Evolutionary conservation across 768 basidiomycete genomes (phyloP).

Genomic region (Boletus huronensis): DNA sequence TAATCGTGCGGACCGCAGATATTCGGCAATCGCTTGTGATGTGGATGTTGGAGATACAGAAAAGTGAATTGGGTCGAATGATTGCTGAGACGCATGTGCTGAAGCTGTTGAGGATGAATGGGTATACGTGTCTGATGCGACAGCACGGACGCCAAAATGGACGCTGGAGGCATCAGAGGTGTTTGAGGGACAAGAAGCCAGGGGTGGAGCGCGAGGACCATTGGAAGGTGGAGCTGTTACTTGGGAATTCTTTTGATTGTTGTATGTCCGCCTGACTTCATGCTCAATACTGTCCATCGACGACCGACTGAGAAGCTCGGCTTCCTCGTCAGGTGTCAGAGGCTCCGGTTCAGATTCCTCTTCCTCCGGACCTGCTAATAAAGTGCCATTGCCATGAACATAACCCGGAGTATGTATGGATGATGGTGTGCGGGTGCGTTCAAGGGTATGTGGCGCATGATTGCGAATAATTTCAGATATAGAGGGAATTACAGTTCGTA

Average conservation of each 20-base stretch:
- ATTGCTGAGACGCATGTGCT: constrained; percentile 21
- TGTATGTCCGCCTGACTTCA: constrained; percentile 70
- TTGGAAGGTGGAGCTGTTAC: constrained; percentile 39
- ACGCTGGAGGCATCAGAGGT: constrained; percentile 57
- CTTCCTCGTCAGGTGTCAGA: constrained; percentile 52
- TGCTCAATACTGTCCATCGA: constrained; percentile 86
- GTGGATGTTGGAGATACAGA: constrained; percentile 49
- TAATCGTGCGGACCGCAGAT: constrained; percentile 80
- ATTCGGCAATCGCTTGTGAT: constrained; percentile 77
- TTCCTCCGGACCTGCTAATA: constrained; percentile 45
- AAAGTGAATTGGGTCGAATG: constrained; percentile 28
- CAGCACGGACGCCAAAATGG: constrained; percentile 15
- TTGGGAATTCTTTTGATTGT: constrained; percentile 44
- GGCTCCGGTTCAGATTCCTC: constrained; percentile 50
- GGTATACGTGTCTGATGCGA: constrained; percentile 52
- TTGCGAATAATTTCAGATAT: constrained; percentile 87
- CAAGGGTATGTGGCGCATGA: constrained; percentile 61
- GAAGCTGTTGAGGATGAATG: constrained; percentile 42
- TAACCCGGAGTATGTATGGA: constrained; percentile 46
- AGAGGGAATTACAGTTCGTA: constrained; percentile 63
- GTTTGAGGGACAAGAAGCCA: constrained; percentile 38
- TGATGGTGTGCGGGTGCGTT: constrained; percentile 45
- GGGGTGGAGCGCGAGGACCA: constrained; percentile 35
- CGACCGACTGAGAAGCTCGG: constrained; percentile 69
- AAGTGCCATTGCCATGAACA: constrained; percentile 45